Percentiles rank a stretch among this genome's conserved stretches.
Evolutionary conservation across 768 basidiomycete genomes (phyloP).

Genomic region (Hygrocybe coccinea): DNA sequence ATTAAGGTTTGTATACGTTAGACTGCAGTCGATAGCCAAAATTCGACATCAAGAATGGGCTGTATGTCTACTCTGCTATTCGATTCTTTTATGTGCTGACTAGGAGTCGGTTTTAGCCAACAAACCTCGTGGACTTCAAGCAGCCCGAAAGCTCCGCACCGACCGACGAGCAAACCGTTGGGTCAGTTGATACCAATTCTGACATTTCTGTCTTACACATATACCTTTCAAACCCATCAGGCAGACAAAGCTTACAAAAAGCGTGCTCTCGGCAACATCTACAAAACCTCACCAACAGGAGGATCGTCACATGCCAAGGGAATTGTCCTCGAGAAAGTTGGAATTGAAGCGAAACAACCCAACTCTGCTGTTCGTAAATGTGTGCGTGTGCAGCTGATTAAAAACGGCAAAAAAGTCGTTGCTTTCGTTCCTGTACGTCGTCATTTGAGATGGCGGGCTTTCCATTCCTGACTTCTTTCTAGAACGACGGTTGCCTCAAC

Average conservation of each 20-base stretch:
- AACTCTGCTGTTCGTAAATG: constrained; percentile 99
- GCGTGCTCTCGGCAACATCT: constrained; percentile 97
- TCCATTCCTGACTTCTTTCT: not conserved
- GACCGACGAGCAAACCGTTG: constrained; percentile 95
- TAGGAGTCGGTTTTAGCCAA: constrained; percentile 53
- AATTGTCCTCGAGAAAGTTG: constrained; percentile 99
- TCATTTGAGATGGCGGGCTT: constrained; percentile 1
- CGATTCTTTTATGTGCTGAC: constrained; percentile 11
- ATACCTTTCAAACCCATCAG: constrained; percentile 35
- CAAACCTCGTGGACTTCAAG: constrained; percentile 99
- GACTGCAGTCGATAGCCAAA: not conserved
- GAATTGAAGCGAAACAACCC: constrained; percentile 99
- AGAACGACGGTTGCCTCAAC: constrained; percentile 97
- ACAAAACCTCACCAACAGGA: constrained; percentile 99
- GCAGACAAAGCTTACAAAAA: constrained; percentile 99
- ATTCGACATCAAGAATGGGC: constrained; percentile 49
- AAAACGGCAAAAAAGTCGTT: constrained; percentile 99
- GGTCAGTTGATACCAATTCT: constrained; percentile 47
- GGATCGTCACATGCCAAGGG: constrained; percentile 99
- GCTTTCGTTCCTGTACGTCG: constrained; percentile 93
- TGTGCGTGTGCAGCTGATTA: constrained; percentile 99
- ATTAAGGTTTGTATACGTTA: not conserved
- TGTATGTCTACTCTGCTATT: constrained; percentile 51
- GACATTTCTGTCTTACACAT: not conserved
- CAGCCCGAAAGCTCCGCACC: constrained; percentile 95